phyloP scores from a whole-genome alignment of 2,329 filamentous ascomycete species.

The Xylaria sp. region DNA sequence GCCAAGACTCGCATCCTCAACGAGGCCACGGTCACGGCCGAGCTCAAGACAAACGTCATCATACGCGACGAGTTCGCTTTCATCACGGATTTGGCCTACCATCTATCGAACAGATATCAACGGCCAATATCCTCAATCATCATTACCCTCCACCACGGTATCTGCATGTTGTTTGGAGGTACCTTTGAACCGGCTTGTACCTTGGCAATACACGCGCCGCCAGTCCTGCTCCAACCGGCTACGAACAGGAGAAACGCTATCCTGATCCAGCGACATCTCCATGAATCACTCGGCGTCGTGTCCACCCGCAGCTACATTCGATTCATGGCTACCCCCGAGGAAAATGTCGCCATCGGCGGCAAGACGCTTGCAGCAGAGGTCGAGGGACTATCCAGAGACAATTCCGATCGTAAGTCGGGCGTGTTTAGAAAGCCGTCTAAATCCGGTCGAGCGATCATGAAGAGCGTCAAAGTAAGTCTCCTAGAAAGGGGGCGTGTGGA shows the following conservation, averaged over 20 bases:
- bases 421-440: slow-evolving; percentile 43
- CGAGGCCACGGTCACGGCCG: slow-evolving; percentile 69
- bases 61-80: slow-evolving; percentile 78
- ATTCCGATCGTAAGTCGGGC: slow-evolving; percentile 39
- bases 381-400: slow-evolving; percentile 62
- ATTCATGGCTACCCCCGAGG: slow-evolving; percentile 75
- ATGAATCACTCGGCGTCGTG: slow-evolving; percentile 73
- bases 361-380: slow-evolving; percentile 76
- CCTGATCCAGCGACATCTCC: slow-evolving; percentile 80
- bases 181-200: slow-evolving; percentile 83
- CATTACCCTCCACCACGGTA: slow-evolving; percentile 79
- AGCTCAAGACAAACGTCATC: slow-evolving; percentile 72
- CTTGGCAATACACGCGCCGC: slow-evolving; percentile 76
- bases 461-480: slow-evolving; percentile 44
- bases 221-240: slow-evolving; percentile 73
- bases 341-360: slow-evolving; percentile 76
- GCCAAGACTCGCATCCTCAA: slow-evolving; percentile 60
- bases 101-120: slow-evolving; percentile 79
- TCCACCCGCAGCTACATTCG: slow-evolving; percentile 76
- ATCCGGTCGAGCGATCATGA: slow-evolving; percentile 41
- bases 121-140: slow-evolving; percentile 78
- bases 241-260: slow-evolving; percentile 84
- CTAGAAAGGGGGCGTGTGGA: not conserved
- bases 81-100: slow-evolving; percentile 76
- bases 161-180: slow-evolving; percentile 78